These are phyloP conservation scores for Pichia sp. DNA, from an alignment of 1,139 yeast species.

Conservation along the genomic window DNA sequence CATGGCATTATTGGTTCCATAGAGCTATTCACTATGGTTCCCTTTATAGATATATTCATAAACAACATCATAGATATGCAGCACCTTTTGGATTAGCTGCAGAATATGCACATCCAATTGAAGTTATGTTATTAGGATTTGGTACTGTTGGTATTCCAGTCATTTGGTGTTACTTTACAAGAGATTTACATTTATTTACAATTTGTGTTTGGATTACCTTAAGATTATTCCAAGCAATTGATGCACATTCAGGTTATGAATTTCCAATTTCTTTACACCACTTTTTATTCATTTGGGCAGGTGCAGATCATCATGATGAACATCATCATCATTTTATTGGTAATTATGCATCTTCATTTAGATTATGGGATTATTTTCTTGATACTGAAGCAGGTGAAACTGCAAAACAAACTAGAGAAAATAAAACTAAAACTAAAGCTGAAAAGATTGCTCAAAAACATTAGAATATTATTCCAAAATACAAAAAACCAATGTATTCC, in stretches of 20 bases:
- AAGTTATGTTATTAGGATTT: slow-evolving; percentile 81
- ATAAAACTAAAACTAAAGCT: slow-evolving; percentile 45
- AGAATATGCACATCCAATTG: slow-evolving; percentile 94
- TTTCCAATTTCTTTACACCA: slow-evolving; percentile 95
- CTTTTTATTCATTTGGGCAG: slow-evolving; percentile 93
- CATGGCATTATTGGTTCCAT: slow-evolving; percentile 96
- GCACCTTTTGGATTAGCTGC: slow-evolving; percentile 97
- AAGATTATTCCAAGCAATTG: slow-evolving; percentile 90
- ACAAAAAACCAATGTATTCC: neutral
- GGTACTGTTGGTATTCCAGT: slow-evolving; percentile 96
- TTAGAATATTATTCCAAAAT: neutral
- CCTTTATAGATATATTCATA: slow-evolving; percentile 86
- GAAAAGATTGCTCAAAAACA: slow-evolving; percentile 36
- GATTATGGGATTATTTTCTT: slow-evolving; percentile 86
- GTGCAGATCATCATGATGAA: slow-evolving; percentile 96
- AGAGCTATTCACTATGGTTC: slow-evolving; percentile 79
- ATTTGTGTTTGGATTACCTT: slow-evolving; percentile 81
- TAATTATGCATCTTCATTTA: slow-evolving; percentile 86
- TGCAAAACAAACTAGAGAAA: slow-evolving; percentile 59
- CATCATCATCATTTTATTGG: slow-evolving; percentile 94
- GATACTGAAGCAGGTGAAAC: slow-evolving; percentile 78
- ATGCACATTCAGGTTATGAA: slow-evolving; percentile 95
- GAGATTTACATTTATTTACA: slow-evolving; percentile 74
- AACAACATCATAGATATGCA: slow-evolving; percentile 94
- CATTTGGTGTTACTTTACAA: slow-evolving; percentile 56